Evolutionary conservation across 2,329 filamentous ascomycete genomes (phyloP).

Genomic region (Ophiostoma himal-ulmi): DNA sequence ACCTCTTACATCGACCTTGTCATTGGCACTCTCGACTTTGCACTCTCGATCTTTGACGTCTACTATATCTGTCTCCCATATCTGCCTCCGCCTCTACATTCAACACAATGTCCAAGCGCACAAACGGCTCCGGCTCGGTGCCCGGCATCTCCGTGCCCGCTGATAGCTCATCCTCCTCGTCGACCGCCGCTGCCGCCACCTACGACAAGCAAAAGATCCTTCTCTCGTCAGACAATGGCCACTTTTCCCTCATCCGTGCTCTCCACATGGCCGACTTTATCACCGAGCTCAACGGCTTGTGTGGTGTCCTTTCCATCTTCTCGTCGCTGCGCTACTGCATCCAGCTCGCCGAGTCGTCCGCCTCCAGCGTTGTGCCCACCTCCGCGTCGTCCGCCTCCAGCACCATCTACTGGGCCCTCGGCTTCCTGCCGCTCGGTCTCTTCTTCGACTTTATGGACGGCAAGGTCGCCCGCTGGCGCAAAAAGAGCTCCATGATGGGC

Average conservation of each 20-base stretch:
- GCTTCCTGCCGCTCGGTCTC: constrained; percentile 82
- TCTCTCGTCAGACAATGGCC: constrained; percentile 62
- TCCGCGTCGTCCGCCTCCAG: constrained; percentile 43
- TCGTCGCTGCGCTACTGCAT: constrained; percentile 91
- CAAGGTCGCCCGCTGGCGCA: constrained; percentile 90
- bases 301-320: constrained; percentile 91
- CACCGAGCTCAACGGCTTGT: constrained; percentile 77
- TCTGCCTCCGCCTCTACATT: neutral
- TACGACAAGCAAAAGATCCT: constrained; percentile 71
- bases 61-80: no score
- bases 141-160: neutral
- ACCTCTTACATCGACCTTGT: no score
- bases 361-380: constrained; percentile 32
- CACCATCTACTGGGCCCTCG: constrained; percentile 76
- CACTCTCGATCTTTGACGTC: no score
- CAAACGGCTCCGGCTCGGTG: constrained; percentile 6
- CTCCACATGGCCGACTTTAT: constrained; percentile 79
- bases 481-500: constrained; percentile 96
- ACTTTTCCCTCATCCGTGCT: constrained; percentile 63
- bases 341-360: constrained; percentile 34
- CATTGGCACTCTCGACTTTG: no score
- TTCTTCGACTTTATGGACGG: constrained; percentile 99
- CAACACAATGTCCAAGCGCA: neutral
- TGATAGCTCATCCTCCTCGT: neutral
- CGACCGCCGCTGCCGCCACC: neutral